These are phyloP conservation scores for Eruca vesicaria DNA, from an alignment of 441 rosid species.

Conservation along the genomic window DNA sequence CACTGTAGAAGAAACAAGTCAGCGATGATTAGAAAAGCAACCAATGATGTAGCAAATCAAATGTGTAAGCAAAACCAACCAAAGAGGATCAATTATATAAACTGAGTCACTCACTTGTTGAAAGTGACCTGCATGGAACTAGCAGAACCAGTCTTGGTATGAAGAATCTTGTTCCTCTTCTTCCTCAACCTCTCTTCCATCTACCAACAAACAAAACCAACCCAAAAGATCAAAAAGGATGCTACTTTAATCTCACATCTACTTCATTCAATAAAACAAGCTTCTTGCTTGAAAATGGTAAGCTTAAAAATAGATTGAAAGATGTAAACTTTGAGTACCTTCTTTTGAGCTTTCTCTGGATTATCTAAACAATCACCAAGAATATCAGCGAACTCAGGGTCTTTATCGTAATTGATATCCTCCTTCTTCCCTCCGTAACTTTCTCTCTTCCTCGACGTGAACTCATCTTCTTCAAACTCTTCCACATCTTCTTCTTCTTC, in stretches of 20 bases:
- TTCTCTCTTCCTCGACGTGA: conserved; percentile 23
- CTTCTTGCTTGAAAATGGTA: background rate
- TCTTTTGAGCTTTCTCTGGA: conserved; percentile 71
- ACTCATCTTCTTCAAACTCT: conserved; percentile 32
- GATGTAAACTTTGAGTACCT: conserved; percentile 34
- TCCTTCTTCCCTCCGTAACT: conserved; percentile 46
- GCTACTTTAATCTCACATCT: background rate
- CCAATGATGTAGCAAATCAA: background rate
- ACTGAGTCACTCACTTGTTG: conserved; percentile 63
- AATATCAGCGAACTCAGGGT: conserved; percentile 87
- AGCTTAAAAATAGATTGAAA: background rate
- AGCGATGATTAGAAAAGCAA: background rate
- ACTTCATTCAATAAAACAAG: background rate
- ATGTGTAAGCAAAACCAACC: no score
- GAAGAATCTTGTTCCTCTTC: conserved; percentile 76
- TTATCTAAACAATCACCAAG: conserved; percentile 69
- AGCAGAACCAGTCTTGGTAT: conserved; percentile 78
- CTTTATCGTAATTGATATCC: conserved; percentile 61
- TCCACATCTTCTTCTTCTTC: conserved; percentile 22
- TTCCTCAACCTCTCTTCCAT: conserved; percentile 86
- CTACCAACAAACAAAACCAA: conserved; percentile 34
- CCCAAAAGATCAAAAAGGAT: background rate
- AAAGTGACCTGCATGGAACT: conserved; percentile 70
- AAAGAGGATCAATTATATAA: no score
- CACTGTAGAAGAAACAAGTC: background rate